Evolutionary conservation across 345 rosid species (phyloP).

Genomic region (Microcos paniculata): DNA sequence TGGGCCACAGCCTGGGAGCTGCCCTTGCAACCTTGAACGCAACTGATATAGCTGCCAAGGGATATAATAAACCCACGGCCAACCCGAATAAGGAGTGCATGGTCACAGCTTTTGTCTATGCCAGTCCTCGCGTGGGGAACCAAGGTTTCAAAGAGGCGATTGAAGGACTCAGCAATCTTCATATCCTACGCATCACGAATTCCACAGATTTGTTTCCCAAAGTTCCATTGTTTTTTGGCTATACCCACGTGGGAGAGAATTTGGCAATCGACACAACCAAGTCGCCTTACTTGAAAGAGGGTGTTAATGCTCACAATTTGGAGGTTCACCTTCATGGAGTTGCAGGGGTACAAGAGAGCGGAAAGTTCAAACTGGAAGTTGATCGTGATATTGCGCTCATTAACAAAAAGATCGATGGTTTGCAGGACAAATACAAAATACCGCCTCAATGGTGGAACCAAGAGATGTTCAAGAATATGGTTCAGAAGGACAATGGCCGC

Average conservation of each 20-base stretch:
- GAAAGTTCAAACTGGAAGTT: slow-evolving; percentile 9
- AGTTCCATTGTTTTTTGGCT: slow-evolving; percentile 28
- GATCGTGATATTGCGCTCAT: not conserved
- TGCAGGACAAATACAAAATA: not conserved
- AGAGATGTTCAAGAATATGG: slow-evolving; percentile 16
- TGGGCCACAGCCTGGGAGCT: slow-evolving; percentile 71
- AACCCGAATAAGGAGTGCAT: slow-evolving; percentile 28
- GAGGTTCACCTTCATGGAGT: slow-evolving; percentile 22
- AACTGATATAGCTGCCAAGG: slow-evolving; percentile 50
- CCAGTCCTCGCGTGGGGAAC: slow-evolving; percentile 55
- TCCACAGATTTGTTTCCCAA: slow-evolving; percentile 32
- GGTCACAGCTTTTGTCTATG: slow-evolving; percentile 56
- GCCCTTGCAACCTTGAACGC: slow-evolving; percentile 62
- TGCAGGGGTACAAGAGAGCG: slow-evolving; percentile 18
- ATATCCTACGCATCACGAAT: slow-evolving; percentile 34
- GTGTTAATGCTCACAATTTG: slow-evolving; percentile 10
- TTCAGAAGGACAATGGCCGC: slow-evolving; percentile 7
- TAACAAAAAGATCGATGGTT: slow-evolving; percentile 14
- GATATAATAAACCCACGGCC: slow-evolving; percentile 1
- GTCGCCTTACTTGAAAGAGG: slow-evolving; percentile 7
- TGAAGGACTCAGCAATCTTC: slow-evolving; percentile 12
- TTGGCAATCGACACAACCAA: slow-evolving; percentile 10
- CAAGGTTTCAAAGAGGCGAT: not conserved
- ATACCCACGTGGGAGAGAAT: slow-evolving; percentile 17
- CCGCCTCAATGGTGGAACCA: slow-evolving; percentile 16